phyloP scores from a whole-genome alignment of 805 yeast genomes.

The Debaryomyces prosopidis region DNA sequence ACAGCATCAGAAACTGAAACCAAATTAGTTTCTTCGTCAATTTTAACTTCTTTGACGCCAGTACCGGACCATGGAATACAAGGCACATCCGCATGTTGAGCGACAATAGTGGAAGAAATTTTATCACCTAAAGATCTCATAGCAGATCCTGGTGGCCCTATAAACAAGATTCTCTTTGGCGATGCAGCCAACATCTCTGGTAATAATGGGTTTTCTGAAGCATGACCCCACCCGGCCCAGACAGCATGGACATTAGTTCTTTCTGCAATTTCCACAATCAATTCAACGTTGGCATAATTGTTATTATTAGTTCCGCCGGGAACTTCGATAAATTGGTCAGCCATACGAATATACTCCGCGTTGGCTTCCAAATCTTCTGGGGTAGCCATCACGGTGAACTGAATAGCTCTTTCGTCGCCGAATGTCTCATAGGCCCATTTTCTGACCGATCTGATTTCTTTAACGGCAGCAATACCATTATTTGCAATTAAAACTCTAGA shows the following conservation, averaged over 20 bases:
- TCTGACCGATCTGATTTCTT: constrained; percentile 94
- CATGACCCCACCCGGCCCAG: constrained; percentile 99
- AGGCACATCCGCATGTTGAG: constrained; percentile 97
- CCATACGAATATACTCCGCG: constrained; percentile 98
- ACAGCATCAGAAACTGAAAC: constrained; percentile 87
- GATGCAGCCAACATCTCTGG: constrained; percentile 96
- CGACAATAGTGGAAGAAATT: constrained; percentile 96
- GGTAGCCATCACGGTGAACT: constrained; percentile 97
- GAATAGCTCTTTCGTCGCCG: constrained; percentile 90
- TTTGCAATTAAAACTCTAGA: constrained; percentile 89
- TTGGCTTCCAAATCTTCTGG: constrained; percentile 98
- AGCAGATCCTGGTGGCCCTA: constrained; percentile 99
- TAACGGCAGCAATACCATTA: constrained; percentile 99
- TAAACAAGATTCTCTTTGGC: constrained; percentile 84
- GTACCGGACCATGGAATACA: constrained; percentile 99
- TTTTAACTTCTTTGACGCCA: constrained; percentile 79
- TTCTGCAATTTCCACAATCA: constrained; percentile 96
- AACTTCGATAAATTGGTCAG: constrained; percentile 96
- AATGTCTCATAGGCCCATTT: constrained; percentile 99
- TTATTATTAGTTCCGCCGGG: constrained; percentile 99
- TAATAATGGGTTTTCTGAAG: constrained; percentile 94
- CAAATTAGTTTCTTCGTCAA: constrained; percentile 69
- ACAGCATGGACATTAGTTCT: constrained; percentile 96
- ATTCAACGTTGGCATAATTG: constrained; percentile 96
- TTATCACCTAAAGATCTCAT: constrained; percentile 99